Evolutionary conservation across 148 eudicot genomes (phyloP).

Genomic region (Persicaria tinctoria): DNA sequence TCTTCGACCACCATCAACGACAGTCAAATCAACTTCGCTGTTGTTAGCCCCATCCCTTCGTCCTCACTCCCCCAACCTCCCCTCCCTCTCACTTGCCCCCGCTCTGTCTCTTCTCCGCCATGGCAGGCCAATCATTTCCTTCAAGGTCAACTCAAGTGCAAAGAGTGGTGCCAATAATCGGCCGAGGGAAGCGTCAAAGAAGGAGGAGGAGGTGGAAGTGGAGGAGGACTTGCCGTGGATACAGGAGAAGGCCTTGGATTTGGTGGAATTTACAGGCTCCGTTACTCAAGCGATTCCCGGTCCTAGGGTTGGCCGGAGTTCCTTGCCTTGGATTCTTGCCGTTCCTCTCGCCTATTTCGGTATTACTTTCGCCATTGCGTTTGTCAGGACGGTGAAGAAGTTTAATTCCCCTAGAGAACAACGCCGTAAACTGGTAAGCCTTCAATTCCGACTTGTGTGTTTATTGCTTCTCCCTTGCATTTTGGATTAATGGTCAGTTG

Average conservation of each 20-base stretch:
- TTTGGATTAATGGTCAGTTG: not conserved
- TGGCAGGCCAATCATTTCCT: constrained; percentile 1
- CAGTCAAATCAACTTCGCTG: too few species aligned
- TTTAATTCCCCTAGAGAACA: constrained; percentile 56
- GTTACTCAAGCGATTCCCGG: constrained; percentile 86
- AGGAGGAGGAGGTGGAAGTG: constrained; percentile 34
- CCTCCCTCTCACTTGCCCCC: not conserved
- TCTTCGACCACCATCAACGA: not conserved
- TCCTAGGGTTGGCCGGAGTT: constrained; percentile 60
- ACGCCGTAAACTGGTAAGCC: constrained; percentile 58
- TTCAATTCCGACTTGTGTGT: not conserved
- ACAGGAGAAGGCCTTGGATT: constrained; percentile 79
- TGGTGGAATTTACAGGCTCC: constrained; percentile 81
- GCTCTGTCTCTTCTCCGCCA: not conserved
- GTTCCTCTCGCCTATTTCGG: constrained; percentile 65
- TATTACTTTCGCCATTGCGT: constrained; percentile 46
- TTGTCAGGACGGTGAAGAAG: constrained; percentile 54
- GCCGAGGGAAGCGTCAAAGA: not conserved
- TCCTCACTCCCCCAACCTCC: not conserved
- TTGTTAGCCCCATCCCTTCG: not conserved
- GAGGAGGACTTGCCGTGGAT: constrained; percentile 89
- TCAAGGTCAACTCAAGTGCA: not conserved
- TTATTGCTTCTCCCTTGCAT: not conserved
- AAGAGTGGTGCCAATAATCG: not conserved
- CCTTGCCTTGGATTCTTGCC: constrained; percentile 77